Base-by-base conservation (phyloP, 108 stramenopile species). In the Fragilaria crotonensis region DNA sequence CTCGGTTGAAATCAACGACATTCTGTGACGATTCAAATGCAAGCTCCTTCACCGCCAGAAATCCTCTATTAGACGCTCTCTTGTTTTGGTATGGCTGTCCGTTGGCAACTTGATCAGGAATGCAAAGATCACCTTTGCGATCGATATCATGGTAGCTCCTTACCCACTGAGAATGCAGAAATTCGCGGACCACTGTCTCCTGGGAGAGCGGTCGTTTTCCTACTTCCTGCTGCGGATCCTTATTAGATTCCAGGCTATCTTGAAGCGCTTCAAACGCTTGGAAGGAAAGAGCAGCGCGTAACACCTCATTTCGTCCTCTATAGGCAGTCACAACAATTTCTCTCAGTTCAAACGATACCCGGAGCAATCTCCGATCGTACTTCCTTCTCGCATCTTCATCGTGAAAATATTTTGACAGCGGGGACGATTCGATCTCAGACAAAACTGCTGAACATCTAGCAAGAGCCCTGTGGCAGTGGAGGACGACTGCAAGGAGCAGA, bases 401-500 rank as follows among this genome's bases (percentile, higher is more conserved):
- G 7, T 30, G 30, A 62, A 87, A 85, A 59, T 83, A 72, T 33
- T 65, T 63, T 4, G 74, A 59, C 45, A 60, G 67, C 5, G 77
- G 57, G 28, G 71, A 55, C 17, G 70, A 60, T 64, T 90, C 89
- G 45, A 87, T 56, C 66, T 87, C 83, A 23, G 61, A 45, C 11
- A 90, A 63, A 20, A 93, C 64, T 0, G 66, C 62, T 22, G 71
- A 70, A 58, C 85, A 93, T 33, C 84, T 75, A 22, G 75, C 67
- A 28, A 93, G 67, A 21, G 85, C 76, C 27, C 79, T 64, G 64
- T 89, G 91, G 49, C 78, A 81, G 46, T 85, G 85, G 25, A 93
- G 53, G 25, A 85, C 78, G 30, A 81, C 67, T 19, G 75, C 84
- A 23, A 89, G 65, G 25, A 85, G 65, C 36, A 93, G 48, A 7